These are phyloP conservation scores for Geotrichum carabidarum DNA, from an alignment of 1,139 yeast genomes.

Conservation along the genomic window DNA sequence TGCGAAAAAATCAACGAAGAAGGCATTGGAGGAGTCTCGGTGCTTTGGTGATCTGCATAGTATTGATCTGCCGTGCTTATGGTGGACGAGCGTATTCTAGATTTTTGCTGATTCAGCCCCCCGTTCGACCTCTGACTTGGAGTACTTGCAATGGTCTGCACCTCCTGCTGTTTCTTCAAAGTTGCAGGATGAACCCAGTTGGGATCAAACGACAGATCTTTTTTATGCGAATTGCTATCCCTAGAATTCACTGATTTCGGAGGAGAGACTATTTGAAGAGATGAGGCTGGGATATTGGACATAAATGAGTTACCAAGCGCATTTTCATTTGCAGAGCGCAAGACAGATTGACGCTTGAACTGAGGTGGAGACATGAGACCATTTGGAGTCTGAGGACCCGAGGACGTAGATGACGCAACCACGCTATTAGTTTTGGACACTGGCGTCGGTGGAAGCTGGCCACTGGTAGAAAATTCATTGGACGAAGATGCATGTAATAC, in stretches of 20 bases:
- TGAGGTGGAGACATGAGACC: slow-evolving; percentile 11
- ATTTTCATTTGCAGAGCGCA: slow-evolving; percentile 17
- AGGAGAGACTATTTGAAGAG: background rate
- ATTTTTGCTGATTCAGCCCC: slow-evolving; percentile 1
- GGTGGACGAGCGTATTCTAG: slow-evolving; percentile 9
- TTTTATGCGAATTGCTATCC: slow-evolving; percentile 11
- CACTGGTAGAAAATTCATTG: background rate
- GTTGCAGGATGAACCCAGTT: slow-evolving; percentile 24
- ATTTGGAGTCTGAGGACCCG: background rate
- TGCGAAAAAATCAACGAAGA: background rate
- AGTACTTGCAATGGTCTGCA: background rate
- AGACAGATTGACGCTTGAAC: slow-evolving; percentile 16
- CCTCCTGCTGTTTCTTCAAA: slow-evolving; percentile 5
- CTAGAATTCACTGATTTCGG: background rate
- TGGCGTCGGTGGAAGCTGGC: slow-evolving; percentile 11
- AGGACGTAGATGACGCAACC: slow-evolving; percentile 1
- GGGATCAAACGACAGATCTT: slow-evolving; percentile 27
- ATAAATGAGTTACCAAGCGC: slow-evolving; percentile 1
- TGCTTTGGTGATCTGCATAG: slow-evolving; percentile 1
- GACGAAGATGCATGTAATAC: background rate
- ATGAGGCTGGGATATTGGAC: background rate
- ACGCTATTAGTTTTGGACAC: slow-evolving; percentile 7
- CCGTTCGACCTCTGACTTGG: background rate
- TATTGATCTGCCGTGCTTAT: slow-evolving; percentile 14
- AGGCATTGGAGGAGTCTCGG: slow-evolving; percentile 9